Percentiles rank a stretch among this genome's conserved stretches.
Conservation (phyloP, 176 grass and related monocot species). For the Cymbopogon citratus region DNA sequence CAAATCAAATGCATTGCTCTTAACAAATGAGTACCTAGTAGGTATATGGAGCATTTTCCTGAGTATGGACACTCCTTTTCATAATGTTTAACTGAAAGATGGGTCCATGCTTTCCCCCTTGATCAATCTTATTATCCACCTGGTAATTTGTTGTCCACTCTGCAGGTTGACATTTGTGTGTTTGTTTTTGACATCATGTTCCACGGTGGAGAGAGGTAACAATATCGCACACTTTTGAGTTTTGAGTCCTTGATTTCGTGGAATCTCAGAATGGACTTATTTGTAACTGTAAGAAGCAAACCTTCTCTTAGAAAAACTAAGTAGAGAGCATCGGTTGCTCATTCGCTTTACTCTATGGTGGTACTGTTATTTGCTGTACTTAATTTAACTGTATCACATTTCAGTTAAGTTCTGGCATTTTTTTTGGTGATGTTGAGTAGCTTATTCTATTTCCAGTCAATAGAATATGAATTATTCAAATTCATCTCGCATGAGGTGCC, state of each 20-base stretch:
- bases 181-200: slow-evolving; percentile 97
- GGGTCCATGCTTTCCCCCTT: background rate
- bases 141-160: slow-evolving; percentile 14
- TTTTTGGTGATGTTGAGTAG: slow-evolving; percentile 1
- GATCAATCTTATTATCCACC: background rate
- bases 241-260: background rate
- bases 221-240: slow-evolving; percentile 4
- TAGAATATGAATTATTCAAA: background rate
- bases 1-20: background rate
- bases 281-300: background rate
- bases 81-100: background rate
- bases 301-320: background rate
- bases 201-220: slow-evolving; percentile 72
- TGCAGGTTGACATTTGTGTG: slow-evolving; percentile 88
- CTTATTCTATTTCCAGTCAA: background rate
- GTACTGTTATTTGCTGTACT: background rate
- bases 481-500: background rate
- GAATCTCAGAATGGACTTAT: background rate
- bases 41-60: background rate
- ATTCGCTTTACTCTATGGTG: background rate
- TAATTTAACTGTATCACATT: background rate
- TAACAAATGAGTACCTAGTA: background rate
- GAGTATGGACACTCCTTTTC: background rate
- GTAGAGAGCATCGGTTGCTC: background rate
- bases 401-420: background rate